These are phyloP conservation scores for Blastomyces emzantsi DNA, from an alignment of 2,329 filamentous ascomycete genomes.

Conservation along the genomic window DNA sequence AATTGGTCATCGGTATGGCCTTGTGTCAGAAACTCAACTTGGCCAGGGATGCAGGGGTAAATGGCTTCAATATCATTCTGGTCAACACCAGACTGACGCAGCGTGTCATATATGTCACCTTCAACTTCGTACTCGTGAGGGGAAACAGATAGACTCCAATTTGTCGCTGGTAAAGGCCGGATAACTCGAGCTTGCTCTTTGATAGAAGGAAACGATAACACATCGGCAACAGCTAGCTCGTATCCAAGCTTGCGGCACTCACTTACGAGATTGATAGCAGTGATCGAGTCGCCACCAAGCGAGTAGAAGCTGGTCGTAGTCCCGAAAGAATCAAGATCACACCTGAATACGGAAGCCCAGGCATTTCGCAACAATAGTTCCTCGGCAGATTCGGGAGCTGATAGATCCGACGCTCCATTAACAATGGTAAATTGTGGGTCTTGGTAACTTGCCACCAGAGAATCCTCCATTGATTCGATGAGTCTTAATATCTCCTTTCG, in stretches of 20 bases:
- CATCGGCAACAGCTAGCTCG: constrained; percentile 16
- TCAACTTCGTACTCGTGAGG: not conserved
- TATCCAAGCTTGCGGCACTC: constrained; percentile 11
- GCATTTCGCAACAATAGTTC: constrained; percentile 52
- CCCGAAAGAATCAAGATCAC: not conserved
- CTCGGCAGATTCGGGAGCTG: constrained; percentile 42
- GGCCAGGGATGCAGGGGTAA: constrained; percentile 16
- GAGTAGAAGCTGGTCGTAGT: constrained; percentile 11
- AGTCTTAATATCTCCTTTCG: constrained; percentile 1
- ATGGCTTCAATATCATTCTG: constrained; percentile 14
- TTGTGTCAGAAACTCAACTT: constrained; percentile 24
- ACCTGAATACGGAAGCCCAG: not conserved
- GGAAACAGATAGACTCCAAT: not conserved
- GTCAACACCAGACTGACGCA: not conserved
- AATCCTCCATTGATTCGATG: not conserved
- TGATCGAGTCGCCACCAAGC: constrained; percentile 18
- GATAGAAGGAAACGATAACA: constrained; percentile 13
- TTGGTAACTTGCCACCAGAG: constrained; percentile 15
- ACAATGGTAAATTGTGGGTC: not conserved
- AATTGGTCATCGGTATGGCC: constrained; percentile 42
- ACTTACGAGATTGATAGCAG: constrained; percentile 17
- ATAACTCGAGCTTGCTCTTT: constrained; percentile 9
- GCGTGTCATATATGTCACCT: not conserved
- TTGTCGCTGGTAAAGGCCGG: not conserved
- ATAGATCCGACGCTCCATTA: constrained; percentile 40